Evolutionary conservation across 2,329 filamentous ascomycete genomes (phyloP).

Genomic region (Helicocarpus griseus): DNA sequence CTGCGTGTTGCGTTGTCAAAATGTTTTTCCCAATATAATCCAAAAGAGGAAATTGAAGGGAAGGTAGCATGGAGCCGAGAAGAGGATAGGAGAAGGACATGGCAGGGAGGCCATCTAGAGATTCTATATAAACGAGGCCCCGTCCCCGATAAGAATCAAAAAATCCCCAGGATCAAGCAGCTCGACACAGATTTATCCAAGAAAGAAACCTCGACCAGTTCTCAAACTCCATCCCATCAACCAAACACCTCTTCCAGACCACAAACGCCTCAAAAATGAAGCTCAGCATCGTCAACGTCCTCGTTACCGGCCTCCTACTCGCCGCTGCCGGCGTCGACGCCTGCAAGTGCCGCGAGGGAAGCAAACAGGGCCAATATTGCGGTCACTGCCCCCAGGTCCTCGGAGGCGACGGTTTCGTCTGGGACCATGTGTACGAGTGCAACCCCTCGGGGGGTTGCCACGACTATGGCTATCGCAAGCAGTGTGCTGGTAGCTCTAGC

Average conservation of each 20-base stretch:
- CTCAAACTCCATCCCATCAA: neutral
- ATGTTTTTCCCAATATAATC: neutral
- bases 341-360: neutral
- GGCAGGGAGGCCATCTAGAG: neutral
- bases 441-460: neutral
- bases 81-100: too few relatives aligned
- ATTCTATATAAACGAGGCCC: neutral
- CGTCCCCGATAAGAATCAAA: neutral
- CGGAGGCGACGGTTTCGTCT: neutral
- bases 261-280: neutral
- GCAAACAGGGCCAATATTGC: constrained; percentile 2
- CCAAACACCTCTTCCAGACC: neutral
- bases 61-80: neutral
- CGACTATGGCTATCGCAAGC: neutral
- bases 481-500: neutral
- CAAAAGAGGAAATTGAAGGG: neutral
- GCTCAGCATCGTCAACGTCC: neutral
- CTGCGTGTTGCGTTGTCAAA: too few relatives aligned
- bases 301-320: neutral
- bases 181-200: neutral
- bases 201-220: neutral
- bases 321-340: neutral
- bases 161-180: neutral
- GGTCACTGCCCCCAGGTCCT: neutral
- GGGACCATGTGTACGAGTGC: constrained; percentile 2